Evolutionary conservation across 2,329 filamentous ascomycete genomes (phyloP).

Genomic region (Tolypocladium album): DNA sequence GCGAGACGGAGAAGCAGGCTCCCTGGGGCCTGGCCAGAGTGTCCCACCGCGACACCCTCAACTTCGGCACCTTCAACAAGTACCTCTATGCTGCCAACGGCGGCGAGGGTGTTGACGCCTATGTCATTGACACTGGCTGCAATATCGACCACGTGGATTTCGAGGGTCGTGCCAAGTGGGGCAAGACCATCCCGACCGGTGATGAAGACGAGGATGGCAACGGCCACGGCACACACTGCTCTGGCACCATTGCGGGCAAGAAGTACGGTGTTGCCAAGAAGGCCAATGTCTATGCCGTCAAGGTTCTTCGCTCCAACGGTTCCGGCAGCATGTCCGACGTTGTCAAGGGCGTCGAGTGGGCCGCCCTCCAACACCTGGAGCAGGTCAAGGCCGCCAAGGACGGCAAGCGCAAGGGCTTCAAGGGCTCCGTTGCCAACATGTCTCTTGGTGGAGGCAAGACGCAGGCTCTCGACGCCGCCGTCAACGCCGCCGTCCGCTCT

Average conservation of each 20-base stretch:
- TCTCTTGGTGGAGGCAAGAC: constrained; percentile 97
- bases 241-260: constrained; percentile 92
- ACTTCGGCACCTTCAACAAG: constrained; percentile 94
- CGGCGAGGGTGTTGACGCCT: constrained; percentile 96
- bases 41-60: constrained; percentile 80
- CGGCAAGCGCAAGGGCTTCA: constrained; percentile 92
- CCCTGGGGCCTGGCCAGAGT: constrained; percentile 99
- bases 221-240: constrained; percentile 98
- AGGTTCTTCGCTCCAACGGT: constrained; percentile 94
- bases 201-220: constrained; percentile 92
- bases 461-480: constrained; percentile 76
- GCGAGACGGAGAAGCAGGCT: constrained; percentile 74
- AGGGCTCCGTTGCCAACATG: constrained; percentile 99
- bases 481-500: constrained; percentile 84
- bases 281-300: constrained; percentile 92
- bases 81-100: constrained; percentile 85
- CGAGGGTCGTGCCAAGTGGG: constrained; percentile 90
- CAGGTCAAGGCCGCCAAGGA: constrained; percentile 70
- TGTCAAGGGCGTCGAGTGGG: constrained; percentile 95
- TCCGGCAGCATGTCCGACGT: constrained; percentile 98
- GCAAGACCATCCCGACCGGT: constrained; percentile 81
- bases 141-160: constrained; percentile 94
- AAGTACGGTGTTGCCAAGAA: constrained; percentile 99
- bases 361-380: constrained; percentile 67
- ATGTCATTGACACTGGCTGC: constrained; percentile 96